Evolutionary conservation across 1,139 yeast species (phyloP), one percentile per base, ranked within the genome.

Genomic region (Candida smagusa): DNA sequence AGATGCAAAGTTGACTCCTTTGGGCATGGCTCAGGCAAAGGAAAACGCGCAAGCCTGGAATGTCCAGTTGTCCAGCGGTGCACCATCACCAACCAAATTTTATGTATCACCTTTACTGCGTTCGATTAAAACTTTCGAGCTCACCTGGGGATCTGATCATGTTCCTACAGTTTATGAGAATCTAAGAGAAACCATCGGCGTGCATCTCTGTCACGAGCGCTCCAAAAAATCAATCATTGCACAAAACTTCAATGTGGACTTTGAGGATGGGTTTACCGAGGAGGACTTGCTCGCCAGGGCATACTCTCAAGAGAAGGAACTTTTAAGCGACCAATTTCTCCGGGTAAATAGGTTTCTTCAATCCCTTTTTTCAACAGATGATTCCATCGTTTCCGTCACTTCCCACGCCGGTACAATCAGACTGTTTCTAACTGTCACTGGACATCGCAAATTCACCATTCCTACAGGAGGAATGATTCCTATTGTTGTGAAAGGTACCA

Each of bases 401-500:
- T 71, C 82, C 5, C 87, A 81, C 51, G 79, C 84, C 1, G 86
- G 85, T 3, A 75, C 79, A 16, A 78, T 80, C 26, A 58, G 80
- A 41, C 65, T 77, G 24, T 63, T 79, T 28, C 58, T 80, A 8
- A 63, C 73, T 22, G 84, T 74, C 1, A 52, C 73, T 26, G 71
- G 71, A 2, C 86, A 81, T 51, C 60, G 83, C 38, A 61, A 62
- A 32, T 81, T 77, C 50, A 66, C 78, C 12, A 67, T 81, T 31
- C 70, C 77, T 9, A 78, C 86, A 0, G 87, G 86, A 0, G 86
- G 84, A 4, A 76, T 81, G 79, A 69, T 81, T 21, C 86, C 86
- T 2, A 66, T 79, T 13, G 72, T 79, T 9, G 71, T 80, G 9
- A 73, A 68, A 47, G 77, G 58, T 6, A 59, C 60, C 9, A 52